These are phyloP conservation scores for Mitragyna speciosa DNA, from an alignment of 257 asterid genomes.

Conservation along the genomic window DNA sequence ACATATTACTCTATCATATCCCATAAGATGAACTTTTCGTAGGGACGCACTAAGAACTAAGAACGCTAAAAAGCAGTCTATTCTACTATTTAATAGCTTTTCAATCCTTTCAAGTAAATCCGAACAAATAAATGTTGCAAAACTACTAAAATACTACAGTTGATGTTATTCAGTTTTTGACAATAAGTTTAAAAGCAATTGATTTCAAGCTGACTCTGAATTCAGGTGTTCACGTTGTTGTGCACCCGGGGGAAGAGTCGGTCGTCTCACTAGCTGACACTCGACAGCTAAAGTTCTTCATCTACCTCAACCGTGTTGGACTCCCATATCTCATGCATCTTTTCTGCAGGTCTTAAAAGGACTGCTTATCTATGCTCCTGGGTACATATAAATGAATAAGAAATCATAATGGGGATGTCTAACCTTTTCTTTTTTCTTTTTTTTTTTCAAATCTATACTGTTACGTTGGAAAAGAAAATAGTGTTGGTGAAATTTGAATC, in stretches of 20 bases:
- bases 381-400: not conserved
- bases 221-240: not conserved
- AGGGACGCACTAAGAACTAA: not conserved
- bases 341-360: not conserved
- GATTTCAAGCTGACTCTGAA: not conserved
- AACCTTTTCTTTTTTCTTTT: too few relatives aligned
- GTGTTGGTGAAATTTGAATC: too few relatives aligned
- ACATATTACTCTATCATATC: not conserved
- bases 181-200: not conserved
- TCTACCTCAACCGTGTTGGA: constrained; percentile 4
- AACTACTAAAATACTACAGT: not conserved
- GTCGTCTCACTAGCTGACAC: not conserved
- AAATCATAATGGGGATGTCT: not conserved
- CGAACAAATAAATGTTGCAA: not conserved
- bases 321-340: not conserved
- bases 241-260: not conserved
- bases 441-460: not conserved
- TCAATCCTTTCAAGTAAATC: not conserved
- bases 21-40: not conserved
- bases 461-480: too few relatives aligned
- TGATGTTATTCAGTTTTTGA: not conserved
- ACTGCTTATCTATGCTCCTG: not conserved
- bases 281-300: not conserved
- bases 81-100: not conserved
- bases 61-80: not conserved